Evolutionary conservation across 495 filamentous ascomycete species (phyloP).

Genomic region (Cercophora newfieldiana): DNA sequence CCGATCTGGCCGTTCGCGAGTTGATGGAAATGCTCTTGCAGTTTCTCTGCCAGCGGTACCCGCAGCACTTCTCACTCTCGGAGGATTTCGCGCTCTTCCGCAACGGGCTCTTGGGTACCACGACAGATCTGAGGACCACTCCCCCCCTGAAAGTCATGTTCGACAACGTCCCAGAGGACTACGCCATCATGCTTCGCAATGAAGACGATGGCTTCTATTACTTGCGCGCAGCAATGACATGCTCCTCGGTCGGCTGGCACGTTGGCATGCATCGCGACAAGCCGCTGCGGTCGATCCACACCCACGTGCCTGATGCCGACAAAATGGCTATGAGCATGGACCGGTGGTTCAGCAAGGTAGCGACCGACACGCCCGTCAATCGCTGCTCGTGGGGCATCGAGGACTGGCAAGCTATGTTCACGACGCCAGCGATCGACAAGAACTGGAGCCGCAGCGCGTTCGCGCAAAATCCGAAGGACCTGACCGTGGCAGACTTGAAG

Average conservation of each 20-base stretch:
- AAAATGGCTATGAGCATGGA: slow-evolving; percentile 93
- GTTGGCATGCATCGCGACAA: slow-evolving; percentile 72
- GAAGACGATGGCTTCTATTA: slow-evolving; percentile 70
- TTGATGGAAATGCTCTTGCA: slow-evolving; percentile 88
- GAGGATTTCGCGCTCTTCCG: slow-evolving; percentile 60
- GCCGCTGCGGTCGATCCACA: slow-evolving; percentile 73
- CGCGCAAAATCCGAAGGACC: slow-evolving; percentile 29
- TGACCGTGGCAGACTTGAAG: slow-evolving; percentile 61
- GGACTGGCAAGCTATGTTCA: slow-evolving; percentile 71
- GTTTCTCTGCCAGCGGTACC: slow-evolving; percentile 77
- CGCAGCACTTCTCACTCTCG: slow-evolving; percentile 70
- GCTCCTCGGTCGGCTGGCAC: slow-evolving; percentile 81
- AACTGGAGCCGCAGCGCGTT: slow-evolving; percentile 30
- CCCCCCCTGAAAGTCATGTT: slow-evolving; percentile 73
- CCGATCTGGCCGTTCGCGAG: slow-evolving; percentile 81
- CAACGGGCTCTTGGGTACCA: slow-evolving; percentile 69
- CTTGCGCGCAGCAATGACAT: slow-evolving; percentile 77
- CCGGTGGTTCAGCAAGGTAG: slow-evolving; percentile 81
- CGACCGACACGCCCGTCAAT: slow-evolving; percentile 75
- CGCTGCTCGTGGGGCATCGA: slow-evolving; percentile 88
- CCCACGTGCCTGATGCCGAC: slow-evolving; percentile 78
- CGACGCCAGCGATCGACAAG: slow-evolving; percentile 19
- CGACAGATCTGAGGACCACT: slow-evolving; percentile 61
- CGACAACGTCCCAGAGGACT: slow-evolving; percentile 87
- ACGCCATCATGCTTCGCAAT: slow-evolving; percentile 75